Base-by-base conservation (phyloP, 495 filamentous ascomycete genomes). In the Neurospora hispaniola region DNA sequence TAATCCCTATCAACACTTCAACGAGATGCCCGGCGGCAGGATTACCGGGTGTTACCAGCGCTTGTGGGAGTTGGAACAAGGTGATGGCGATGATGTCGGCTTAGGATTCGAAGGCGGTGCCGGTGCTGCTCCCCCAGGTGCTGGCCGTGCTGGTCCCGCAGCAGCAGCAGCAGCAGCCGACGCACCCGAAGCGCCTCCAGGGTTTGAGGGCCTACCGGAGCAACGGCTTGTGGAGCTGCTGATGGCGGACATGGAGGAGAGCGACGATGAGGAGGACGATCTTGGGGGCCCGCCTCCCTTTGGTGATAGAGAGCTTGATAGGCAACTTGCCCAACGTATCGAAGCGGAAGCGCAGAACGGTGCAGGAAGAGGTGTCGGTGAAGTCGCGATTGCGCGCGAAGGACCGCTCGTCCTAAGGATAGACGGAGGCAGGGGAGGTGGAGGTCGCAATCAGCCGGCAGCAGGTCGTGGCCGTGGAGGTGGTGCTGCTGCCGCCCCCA, bases 1-100 rank as follows among this genome's bases (percentile, higher is more conserved):
- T 20, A 94, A 98, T 74, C 95, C 96, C 3, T 99, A 98, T 75
- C 80, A 84, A 68, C 96, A 99, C 79, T 99, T 93, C 83, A 98
- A 97, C 77, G 75, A 79, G 54, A 73, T 75, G n/a, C 79, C 83
- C 9, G 72, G 73, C 70, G 88, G 88, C 3, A 75, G 78, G 46
- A 83, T 86, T 0, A 91, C 84, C 38, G 75, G 77, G 8, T 98
- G 96, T 79, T 97, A 89, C 76, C 91, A 91, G 86, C 88, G 92
- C 5, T 85, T 99, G 3, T 97, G 93, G 94, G 94, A 97, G 78
- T 77, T 97, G 71, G 94, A 95, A 82, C 87, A 86, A 31, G 94
- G 94, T 0, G 95, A 97, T 78, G 92, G 92, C 8, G 87, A 85
- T 9, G 84, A 89, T 66, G 86, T 86, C 68, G 87, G 84, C 2